Evolutionary conservation across 2,329 filamentous ascomycete species (phyloP), one percentile per base, ranked within the genome.

Genomic region (Allantophomopsis lycopodina): DNA sequence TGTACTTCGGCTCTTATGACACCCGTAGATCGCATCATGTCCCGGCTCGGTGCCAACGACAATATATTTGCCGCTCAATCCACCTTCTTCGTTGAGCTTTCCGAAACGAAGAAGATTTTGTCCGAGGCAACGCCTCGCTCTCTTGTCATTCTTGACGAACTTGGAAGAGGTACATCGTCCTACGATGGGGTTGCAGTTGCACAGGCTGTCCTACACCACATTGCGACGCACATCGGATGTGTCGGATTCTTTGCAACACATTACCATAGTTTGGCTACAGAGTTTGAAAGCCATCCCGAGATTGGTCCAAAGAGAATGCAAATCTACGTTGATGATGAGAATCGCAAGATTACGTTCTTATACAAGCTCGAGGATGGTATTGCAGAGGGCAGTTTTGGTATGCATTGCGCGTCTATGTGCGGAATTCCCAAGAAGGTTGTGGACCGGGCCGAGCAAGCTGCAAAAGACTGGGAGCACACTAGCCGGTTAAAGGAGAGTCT

Each of bases 321-420:
- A 46, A 96, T 98, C 42, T 76, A 88, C 42, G 91, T 98, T 2
- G 89, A 98, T 47, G 83, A 91, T 4, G 73, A 71, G 36, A 73
- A 85, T 42, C 74, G 85, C 17, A 77, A 79, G n/a, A 79, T 98
- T n/a, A 95, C 89, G 0, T 98, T 98, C 63, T 59, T 98, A 40
- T 98, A 98, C 64, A 88, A 85, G 53, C 73, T 98, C 0, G 91
- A 96, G 60, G 75, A 85, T 12, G 91, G 91, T 2, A 86, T 96
- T 8, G 91, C 91, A 0, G 88, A 96, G 59, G 91, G 91, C 13
- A 94, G 85, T 54, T 98, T 96, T 54, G 91, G 91, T 51, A 98
- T 98, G 91, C 91, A 98, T 59, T 98, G 91, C 56, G 91, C 91
- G 1, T 81, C 86, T 44, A 98, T 98, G 91, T 98, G 91, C 52